Conservation (phyloP, 139 green algal species). For the Coelastrella sp. region DNA sequence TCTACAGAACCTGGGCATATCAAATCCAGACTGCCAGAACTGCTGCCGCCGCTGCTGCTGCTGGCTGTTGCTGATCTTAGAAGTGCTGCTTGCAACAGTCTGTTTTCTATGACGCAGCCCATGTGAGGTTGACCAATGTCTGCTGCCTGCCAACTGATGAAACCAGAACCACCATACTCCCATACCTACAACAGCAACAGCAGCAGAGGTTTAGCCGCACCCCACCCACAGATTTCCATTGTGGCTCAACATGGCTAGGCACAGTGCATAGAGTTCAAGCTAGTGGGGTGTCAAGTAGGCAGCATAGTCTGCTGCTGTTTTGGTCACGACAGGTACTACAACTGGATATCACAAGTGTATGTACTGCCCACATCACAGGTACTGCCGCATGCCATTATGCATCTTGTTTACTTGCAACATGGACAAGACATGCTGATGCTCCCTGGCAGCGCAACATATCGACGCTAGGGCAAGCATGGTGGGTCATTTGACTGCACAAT, state of each 20-base stretch:
- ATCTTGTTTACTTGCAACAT: neutral
- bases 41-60: conserved; percentile 44
- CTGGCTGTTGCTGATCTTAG: conserved; percentile 42
- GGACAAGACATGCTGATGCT: neutral
- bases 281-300: too few relatives aligned
- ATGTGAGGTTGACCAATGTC: conserved; percentile 63
- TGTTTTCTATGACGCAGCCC: conserved; percentile 83
- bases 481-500: neutral
- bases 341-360: neutral
- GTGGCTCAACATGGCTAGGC: neutral
- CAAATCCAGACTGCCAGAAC: conserved; percentile 20
- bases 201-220: neutral
- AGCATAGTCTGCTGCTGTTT: too few relatives aligned
- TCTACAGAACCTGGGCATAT: neutral
- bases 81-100: conserved; percentile 69
- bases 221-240: neutral
- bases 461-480: neutral
- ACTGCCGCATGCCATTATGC: neutral
- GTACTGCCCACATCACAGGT: neutral
- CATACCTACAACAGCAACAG: conserved; percentile 56
- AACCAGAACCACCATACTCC: conserved; percentile 59
- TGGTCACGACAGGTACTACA: too few relatives aligned
- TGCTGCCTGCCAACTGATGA: conserved; percentile 67
- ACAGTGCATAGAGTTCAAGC: neutral
- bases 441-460: neutral